Evolutionary conservation across 2,329 filamentous ascomycete species (phyloP), one percentile per base, ranked within the genome.

Genomic region (Colletotrichum tropicale): DNA sequence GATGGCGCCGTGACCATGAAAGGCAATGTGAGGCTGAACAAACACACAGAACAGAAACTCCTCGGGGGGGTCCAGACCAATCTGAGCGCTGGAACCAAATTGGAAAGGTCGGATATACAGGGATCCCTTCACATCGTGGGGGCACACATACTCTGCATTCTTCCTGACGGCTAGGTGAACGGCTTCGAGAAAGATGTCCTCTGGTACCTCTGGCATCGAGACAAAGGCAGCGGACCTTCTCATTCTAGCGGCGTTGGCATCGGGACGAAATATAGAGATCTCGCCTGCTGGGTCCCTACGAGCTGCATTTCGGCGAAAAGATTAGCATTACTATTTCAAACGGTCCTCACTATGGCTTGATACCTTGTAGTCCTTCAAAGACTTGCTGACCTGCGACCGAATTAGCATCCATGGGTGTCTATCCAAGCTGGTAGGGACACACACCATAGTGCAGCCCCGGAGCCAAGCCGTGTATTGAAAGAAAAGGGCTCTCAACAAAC

Each of bases 81-180:
- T 64, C n/a, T 74, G 71, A 7, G 32, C 56, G 8, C 58, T 32
- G 3, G 66, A 64, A 1, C 92, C 93, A 80, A 94, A 93, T 3
- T 94, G 82, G 16, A 94, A 80, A 2, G 93, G 93, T 0, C 93
- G 89, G 73, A 94, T 89, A 81, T 94, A 94, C 89, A 94, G 91
- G 8, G 90, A 89, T 0, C 91, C 91, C 10, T 91, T 90, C 1
- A 90, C 91, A 36, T 88, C 85, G 80, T 92, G 88, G 0, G 93
- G 93, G 4, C 93, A 93, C 0, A 94, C 93, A 79, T 89, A 94
- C 74, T 91, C 92, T 16, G 93, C 93, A 79, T 94, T 94, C 77
- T 89, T 85, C 4, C 87, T 88, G 12, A 94, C 92, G 6, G 93
- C 93, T 36, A 93, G 83, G 67, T 89, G 88, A 58, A 92, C 89